Percentiles rank a stretch among this genome's conserved stretches.
Conservation (phyloP, 352 stramenopile species). For the Pythium myriotylum region DNA sequence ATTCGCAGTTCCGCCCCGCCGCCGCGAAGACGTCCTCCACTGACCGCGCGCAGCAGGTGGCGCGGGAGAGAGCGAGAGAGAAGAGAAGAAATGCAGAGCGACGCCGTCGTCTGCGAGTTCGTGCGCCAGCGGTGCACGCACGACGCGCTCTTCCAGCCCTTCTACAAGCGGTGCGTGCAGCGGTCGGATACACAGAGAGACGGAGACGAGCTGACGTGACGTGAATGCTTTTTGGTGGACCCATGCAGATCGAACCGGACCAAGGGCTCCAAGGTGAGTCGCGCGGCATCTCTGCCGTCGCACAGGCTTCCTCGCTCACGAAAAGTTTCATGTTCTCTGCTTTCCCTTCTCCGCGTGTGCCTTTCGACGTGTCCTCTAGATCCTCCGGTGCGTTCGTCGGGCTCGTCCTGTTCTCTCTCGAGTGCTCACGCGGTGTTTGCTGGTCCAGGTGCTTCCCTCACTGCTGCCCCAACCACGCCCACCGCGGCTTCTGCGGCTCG, state of each 20-base stretch:
- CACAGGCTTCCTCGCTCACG: too few species aligned
- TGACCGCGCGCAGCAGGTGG: not conserved
- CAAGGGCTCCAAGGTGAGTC: slow-evolving; percentile 36
- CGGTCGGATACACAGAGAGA: not conserved
- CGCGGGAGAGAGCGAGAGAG: not conserved
- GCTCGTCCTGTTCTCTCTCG: not conserved
- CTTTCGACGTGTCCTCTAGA: slow-evolving; percentile 2
- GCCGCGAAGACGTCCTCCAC: not conserved
- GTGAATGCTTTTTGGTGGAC: too few species aligned
- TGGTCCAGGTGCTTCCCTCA: slow-evolving; percentile 59
- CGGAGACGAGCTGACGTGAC: not conserved
- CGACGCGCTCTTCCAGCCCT: slow-evolving; percentile 17
- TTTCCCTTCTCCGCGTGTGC: not conserved
- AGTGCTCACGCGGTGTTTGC: not conserved
- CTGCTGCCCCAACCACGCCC: slow-evolving; percentile 60
- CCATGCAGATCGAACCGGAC: slow-evolving; percentile 20
- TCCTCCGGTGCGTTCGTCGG: slow-evolving; percentile 10
- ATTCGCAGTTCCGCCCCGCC: not conserved
- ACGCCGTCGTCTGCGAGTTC: slow-evolving; percentile 14
- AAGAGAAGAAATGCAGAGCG: too few species aligned
- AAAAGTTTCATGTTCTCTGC: not conserved
- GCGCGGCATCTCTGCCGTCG: not conserved
- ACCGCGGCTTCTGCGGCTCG: slow-evolving; percentile 64
- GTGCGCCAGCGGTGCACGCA: slow-evolving; percentile 13
- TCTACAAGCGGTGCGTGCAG: slow-evolving; percentile 17